Conservation (phyloP, 192 early-diverging fungal species). For the Podila epigama region DNA sequence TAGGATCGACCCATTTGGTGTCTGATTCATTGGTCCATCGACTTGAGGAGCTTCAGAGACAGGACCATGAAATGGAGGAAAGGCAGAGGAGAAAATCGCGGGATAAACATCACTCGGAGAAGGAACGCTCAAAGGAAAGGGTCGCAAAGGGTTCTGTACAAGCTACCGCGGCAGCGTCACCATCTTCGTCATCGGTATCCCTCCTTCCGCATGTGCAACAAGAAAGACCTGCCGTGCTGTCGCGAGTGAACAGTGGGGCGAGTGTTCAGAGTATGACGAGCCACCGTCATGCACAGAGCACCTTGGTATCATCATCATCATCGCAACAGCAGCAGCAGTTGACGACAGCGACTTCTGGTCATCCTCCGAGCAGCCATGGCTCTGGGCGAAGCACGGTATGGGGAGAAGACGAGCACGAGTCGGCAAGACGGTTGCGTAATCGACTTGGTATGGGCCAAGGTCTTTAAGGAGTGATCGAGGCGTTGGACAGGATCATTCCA, state of each 20-base stretch:
- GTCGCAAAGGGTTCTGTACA: neutral
- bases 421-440: constrained; percentile 13
- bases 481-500: no score
- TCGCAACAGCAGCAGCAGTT: no score
- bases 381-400: neutral
- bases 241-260: constrained; percentile 37
- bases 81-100: constrained; percentile 15
- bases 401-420: constrained; percentile 25
- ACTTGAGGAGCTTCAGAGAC: constrained; percentile 37
- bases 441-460: constrained; percentile 26
- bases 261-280: constrained; percentile 26
- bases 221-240: constrained; percentile 17
- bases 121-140: neutral
- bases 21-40: constrained; percentile 43
- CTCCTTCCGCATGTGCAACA: neutral
- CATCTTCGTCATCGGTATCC: neutral
- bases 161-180: neutral
- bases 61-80: constrained; percentile 33
- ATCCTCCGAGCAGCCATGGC: constrained; percentile 14
- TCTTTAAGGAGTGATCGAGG: no score
- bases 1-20: constrained; percentile 7
- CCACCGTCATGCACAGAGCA: neutral
- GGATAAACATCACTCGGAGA: constrained; percentile 1
- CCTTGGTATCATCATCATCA: no score
- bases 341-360: no score